Conservation (phyloP, 2,329 filamentous ascomycete genomes). For the Stemphylium vesicarium region DNA sequence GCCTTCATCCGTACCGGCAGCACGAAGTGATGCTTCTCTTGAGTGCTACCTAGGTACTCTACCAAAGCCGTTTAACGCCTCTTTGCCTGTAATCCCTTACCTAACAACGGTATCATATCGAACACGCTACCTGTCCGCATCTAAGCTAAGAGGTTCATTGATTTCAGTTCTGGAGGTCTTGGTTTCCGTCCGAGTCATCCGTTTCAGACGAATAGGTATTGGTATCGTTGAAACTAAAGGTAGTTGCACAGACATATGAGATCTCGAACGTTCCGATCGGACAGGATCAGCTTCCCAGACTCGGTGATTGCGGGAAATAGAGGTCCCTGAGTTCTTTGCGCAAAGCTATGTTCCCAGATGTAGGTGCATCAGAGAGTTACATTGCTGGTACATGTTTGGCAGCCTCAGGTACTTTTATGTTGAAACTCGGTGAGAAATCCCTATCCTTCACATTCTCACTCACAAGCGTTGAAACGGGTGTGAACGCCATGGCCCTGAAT, state of each 20-base stretch:
- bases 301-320: slow-evolving; percentile 45
- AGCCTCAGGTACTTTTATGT: slow-evolving; percentile 56
- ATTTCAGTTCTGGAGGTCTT: no score
- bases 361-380: background rate
- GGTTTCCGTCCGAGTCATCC: no score
- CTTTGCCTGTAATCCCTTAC: no score
- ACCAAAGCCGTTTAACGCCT: no score
- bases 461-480: slow-evolving; percentile 55
- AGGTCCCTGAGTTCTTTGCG: slow-evolving; percentile 48
- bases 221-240: no score
- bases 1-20: no score
- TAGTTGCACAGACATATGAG: slow-evolving; percentile 39
- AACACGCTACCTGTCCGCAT: no score
- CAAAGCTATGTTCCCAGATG: background rate
- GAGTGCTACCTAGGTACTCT: no score
- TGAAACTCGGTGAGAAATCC: slow-evolving; percentile 56
- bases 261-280: background rate
- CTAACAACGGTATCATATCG: no score
- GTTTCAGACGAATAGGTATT: no score
- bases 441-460: slow-evolving; percentile 56
- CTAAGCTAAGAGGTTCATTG: no score
- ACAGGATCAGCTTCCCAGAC: slow-evolving; percentile 53
- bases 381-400: slow-evolving; percentile 36
- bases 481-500: slow-evolving; percentile 26
- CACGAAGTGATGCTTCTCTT: no score